Evolutionary conservation across 345 rosid genomes (phyloP).

Genomic region (Euphorbia lathyris): DNA sequence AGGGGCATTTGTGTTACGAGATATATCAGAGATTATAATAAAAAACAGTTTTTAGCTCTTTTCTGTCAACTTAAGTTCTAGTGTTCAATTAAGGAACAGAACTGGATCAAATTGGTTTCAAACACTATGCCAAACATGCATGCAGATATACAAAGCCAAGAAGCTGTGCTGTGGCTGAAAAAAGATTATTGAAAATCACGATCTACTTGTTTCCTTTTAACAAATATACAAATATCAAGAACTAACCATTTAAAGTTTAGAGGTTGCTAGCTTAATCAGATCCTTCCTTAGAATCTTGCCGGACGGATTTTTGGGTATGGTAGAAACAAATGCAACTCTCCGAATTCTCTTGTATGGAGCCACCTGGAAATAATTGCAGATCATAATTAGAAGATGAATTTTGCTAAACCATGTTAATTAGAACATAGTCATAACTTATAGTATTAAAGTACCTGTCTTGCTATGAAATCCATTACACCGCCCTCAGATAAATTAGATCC

Average conservation of each 20-base stretch:
- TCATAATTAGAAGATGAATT: neutral
- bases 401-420: neutral
- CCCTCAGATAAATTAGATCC: constrained; percentile 48
- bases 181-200: neutral
- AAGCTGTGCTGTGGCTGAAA: neutral
- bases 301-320: constrained; percentile 72
- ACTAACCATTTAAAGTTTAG: constrained; percentile 48
- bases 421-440: neutral
- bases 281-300: constrained; percentile 89
- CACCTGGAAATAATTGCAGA: constrained; percentile 38
- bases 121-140: neutral
- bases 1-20: too few relatives aligned
- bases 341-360: constrained; percentile 79
- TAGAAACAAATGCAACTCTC: constrained; percentile 51
- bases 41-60: too few relatives aligned
- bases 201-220: too few relatives aligned
- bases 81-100: too few relatives aligned
- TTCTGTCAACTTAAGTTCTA: too few relatives aligned
- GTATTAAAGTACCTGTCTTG: constrained; percentile 46
- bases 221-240: neutral
- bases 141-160: neutral
- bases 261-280: constrained; percentile 68
- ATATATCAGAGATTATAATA: too few relatives aligned
- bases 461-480: constrained; percentile 60
- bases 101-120: too few relatives aligned